phyloP scores from a whole-genome alignment of 75 land plant species.

The Picea glauca region DNA sequence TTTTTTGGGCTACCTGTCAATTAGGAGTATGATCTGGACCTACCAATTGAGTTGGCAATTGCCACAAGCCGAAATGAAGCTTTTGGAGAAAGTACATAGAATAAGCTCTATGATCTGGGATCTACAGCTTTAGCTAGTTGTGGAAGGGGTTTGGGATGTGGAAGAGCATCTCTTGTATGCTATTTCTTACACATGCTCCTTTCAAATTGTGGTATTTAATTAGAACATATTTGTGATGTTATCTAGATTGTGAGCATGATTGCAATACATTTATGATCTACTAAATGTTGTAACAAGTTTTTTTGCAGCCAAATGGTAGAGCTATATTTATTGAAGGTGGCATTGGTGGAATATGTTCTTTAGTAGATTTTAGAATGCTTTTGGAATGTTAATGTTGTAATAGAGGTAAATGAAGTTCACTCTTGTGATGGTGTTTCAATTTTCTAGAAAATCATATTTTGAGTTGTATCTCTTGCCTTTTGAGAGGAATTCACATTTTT shows the following conservation, averaged over 20 bases:
- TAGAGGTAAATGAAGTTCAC: slow-evolving; percentile 42
- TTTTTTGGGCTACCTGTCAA: slow-evolving; percentile 7
- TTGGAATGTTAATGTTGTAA: slow-evolving; percentile 87
- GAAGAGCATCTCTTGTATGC: slow-evolving; percentile 52
- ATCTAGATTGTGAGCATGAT: not conserved
- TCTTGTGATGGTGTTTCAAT: not conserved
- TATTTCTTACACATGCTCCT: not conserved
- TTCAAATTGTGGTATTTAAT: not conserved
- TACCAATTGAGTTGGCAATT: slow-evolving; percentile 94
- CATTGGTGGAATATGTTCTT: slow-evolving; percentile 73
- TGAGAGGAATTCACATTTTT: not conserved
- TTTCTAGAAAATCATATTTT: not conserved
- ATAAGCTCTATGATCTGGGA: slow-evolving; percentile 39
- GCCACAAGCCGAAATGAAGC: slow-evolving; percentile 64
- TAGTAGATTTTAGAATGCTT: slow-evolving; percentile 60
- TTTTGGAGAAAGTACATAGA: slow-evolving; percentile 39
- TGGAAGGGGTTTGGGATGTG: slow-evolving; percentile 38
- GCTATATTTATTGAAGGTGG: slow-evolving; percentile 91
- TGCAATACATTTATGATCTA: not conserved
- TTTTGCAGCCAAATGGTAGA: slow-evolving; percentile 82
- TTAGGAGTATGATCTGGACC: slow-evolving; percentile 97
- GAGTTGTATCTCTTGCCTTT: not conserved
- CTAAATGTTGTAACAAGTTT: not conserved
- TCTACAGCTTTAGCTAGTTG: slow-evolving; percentile 33
- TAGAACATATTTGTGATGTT: not conserved